Percentiles rank a stretch among this genome's conserved stretches.
Evolutionary conservation across 352 stramenopile genomes (phyloP).

Genomic region (Globisporangium emineosum): DNA sequence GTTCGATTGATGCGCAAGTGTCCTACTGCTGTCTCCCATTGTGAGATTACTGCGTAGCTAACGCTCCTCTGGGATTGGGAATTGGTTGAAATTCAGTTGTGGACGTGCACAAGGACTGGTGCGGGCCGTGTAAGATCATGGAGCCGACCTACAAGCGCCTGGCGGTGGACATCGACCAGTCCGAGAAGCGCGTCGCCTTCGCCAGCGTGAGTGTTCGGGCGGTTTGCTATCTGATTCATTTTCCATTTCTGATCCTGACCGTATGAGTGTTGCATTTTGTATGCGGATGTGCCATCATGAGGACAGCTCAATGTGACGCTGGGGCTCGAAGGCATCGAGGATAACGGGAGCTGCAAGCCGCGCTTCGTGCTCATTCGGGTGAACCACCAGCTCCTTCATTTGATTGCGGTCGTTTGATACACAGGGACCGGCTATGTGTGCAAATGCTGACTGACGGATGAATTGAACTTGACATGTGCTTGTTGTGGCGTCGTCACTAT

Average conservation of each 20-base stretch:
- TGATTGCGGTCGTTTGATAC: not conserved
- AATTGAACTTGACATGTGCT: not conserved
- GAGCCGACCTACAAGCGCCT: conserved; percentile 74
- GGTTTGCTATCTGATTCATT: not conserved
- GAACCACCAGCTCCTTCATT: not conserved
- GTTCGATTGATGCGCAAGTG: conserved; percentile 15
- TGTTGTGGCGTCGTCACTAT: not conserved
- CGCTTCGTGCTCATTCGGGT: conserved; percentile 64
- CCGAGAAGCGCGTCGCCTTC: conserved; percentile 53
- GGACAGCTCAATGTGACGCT: conserved; percentile 45
- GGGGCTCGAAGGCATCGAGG: conserved; percentile 48
- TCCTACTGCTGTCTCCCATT: conserved; percentile 1
- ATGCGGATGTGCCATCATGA: not conserved
- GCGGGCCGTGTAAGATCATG: conserved; percentile 71
- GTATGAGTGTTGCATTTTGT: not conserved
- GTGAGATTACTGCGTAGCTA: not conserved
- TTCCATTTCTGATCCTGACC: conserved; percentile 5
- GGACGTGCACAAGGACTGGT: conserved; percentile 71
- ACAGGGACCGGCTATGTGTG: not conserved
- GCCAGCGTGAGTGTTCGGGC: conserved; percentile 31
- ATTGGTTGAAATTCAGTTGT: conserved; percentile 34
- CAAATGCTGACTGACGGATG: not conserved
- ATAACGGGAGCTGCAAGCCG: conserved; percentile 61
- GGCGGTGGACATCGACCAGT: conserved; percentile 47
- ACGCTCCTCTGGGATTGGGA: not conserved